Evolutionary conservation across 352 stramenopile species (phyloP).

Genomic region (Globisporangium cederbergense): DNA sequence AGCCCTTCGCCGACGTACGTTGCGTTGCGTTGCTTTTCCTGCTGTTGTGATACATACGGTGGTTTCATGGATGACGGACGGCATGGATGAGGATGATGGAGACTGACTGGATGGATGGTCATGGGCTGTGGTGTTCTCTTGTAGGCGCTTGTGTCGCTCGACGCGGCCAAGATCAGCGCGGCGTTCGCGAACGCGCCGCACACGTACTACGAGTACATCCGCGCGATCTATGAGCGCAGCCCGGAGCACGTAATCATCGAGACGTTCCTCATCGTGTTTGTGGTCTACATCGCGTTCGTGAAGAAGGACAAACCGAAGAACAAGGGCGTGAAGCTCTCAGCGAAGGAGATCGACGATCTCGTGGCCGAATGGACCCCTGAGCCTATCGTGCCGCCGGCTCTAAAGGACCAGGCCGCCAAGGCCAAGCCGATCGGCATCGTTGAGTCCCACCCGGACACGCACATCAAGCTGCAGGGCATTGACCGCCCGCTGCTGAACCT

Average conservation of each 20-base stretch:
- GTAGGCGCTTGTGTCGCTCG: conserved; percentile 61
- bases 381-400: conserved; percentile 71
- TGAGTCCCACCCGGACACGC: conserved; percentile 71
- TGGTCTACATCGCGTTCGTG: conserved; percentile 92
- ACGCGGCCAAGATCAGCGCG: conserved; percentile 53
- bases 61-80: not conserved
- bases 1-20: conserved; percentile 66
- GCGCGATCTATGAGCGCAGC: conserved; percentile 74
- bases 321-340: conserved; percentile 63
- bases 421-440: conserved; percentile 69
- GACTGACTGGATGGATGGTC: not conserved
- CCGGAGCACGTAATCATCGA: conserved; percentile 97
- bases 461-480: conserved; percentile 78
- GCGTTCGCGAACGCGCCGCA: conserved; percentile 58
- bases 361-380: conserved; percentile 88
- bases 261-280: conserved; percentile 95
- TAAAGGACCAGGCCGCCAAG: conserved; percentile 28
- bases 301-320: conserved; percentile 73
- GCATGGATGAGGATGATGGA: not conserved
- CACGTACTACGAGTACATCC: conserved; percentile 83
- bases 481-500: conserved; percentile 90
- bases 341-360: conserved; percentile 89
- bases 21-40: not conserved
- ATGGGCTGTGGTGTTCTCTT: not conserved
- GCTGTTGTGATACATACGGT: conserved; percentile 5